Conservation (phyloP, 768 basidiomycete genomes). For the Boletus pseudo-olivaceus region DNA sequence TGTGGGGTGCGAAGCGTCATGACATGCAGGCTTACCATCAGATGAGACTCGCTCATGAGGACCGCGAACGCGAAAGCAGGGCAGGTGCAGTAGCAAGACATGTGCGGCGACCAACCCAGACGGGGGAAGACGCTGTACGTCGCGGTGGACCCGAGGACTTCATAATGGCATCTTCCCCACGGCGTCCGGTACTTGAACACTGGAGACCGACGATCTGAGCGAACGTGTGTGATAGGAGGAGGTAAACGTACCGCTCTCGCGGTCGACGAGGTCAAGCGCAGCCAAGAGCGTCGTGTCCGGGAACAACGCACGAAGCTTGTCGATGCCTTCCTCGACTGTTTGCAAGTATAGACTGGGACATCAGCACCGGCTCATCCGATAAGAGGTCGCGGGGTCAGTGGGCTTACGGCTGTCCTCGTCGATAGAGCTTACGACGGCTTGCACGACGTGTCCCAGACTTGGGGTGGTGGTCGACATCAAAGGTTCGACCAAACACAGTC, state of each 20-base stretch:
- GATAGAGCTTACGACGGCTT: constrained; percentile 34
- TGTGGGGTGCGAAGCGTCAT: background rate
- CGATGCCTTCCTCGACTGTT: constrained; percentile 52
- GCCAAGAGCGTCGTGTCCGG: constrained; percentile 62
- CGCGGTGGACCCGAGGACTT: constrained; percentile 64
- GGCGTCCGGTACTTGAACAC: constrained; percentile 60
- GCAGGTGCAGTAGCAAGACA: constrained; percentile 66
- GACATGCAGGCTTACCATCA: constrained; percentile 49
- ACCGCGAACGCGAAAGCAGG: constrained; percentile 69
- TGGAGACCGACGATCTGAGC: constrained; percentile 22
- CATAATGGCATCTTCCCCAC: constrained; percentile 58
- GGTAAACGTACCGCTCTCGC: constrained; percentile 51
- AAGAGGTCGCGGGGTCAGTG: background rate
- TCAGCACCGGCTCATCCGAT: background rate
- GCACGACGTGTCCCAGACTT: constrained; percentile 24
- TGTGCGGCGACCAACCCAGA: constrained; percentile 40
- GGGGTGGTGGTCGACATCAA: constrained; percentile 20
- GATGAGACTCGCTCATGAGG: constrained; percentile 53
- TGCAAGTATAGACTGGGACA: background rate
- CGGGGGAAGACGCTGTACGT: constrained; percentile 56
- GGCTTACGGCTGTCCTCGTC: constrained; percentile 32
- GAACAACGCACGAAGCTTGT: constrained; percentile 54
- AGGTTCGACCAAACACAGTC: background rate
- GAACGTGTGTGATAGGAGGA: background rate
- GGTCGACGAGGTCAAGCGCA: constrained; percentile 76